A percentile compares a stretch with the other conserved stretches of the same genome.
Evolutionary conservation across 805 yeast species (phyloP).

Genomic region (Cyberlindnera euphorbiiphila): DNA sequence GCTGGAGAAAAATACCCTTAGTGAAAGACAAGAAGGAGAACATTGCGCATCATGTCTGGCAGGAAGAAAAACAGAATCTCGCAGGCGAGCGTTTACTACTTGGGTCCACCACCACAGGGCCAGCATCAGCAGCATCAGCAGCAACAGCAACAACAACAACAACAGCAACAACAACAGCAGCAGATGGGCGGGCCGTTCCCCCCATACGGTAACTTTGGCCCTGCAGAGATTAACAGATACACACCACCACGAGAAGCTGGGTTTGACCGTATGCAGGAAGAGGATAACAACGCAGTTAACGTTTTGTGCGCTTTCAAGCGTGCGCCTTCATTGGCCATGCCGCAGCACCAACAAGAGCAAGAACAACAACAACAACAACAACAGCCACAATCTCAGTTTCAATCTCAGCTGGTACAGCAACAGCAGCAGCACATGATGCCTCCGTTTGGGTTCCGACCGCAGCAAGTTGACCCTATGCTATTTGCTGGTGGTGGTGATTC

Average conservation of each 20-base stretch:
- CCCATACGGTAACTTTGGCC: neutral
- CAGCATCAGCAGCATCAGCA: conserved; percentile 1
- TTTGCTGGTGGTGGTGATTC: no score
- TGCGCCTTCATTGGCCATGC: neutral
- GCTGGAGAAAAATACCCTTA: no score
- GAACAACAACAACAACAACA: neutral
- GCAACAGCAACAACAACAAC: neutral
- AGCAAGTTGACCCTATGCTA: no score
- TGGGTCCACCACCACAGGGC: conserved; percentile 7
- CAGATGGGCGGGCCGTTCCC: conserved; percentile 4
- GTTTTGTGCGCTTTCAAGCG: conserved; percentile 1
- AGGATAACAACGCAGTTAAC: neutral
- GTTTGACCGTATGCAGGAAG: neutral
- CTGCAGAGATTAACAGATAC: neutral
- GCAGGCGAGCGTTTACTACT: conserved; percentile 8
- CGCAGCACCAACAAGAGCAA: neutral
- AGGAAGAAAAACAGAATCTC: conserved; percentile 6
- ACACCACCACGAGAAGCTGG: no score
- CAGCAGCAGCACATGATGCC: no score
- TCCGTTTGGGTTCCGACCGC: no score
- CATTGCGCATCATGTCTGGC: neutral
- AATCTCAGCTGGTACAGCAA: no score
- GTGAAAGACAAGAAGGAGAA: neutral
- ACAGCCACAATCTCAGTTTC: neutral
- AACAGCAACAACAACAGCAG: neutral